Evolutionary conservation across 352 stramenopile species (phyloP), one percentile per base, ranked within the genome.

Genomic region (Phytophthora podocarpi): DNA sequence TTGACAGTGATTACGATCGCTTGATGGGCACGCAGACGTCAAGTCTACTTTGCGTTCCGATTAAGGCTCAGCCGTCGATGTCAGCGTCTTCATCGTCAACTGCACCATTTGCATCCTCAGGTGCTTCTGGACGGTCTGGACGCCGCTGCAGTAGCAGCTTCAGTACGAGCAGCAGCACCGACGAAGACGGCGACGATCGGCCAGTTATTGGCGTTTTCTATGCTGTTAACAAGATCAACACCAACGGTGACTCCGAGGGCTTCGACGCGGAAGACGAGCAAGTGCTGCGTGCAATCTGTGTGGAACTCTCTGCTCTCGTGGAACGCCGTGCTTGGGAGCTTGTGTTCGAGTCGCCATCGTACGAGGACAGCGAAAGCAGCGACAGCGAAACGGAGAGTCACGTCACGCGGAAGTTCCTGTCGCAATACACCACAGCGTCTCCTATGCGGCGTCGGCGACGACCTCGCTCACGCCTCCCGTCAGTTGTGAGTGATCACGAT

Each of bases 181-280:
- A 76, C 32, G 67, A 76, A 0, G 67, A 76, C 13, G 59, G 63
- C 5, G 72, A 81, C n/a, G 70, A 80, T 43, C 63, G 67, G 5
- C 67, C 63, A 1, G 72, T 91, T 12, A 80, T 94, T 59, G 84
- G 80, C 0, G 83, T 96, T 2, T 86, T 94, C 21, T 92, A 96
- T 60, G 85, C 81, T 1, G 80, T 79, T n/a, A 93, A 94, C 69
- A 94, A 94, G 40, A 57, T 76, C 16, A 80, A 72, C 15, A 42
- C 61, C 3, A 68, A 54, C 7, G 50, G 43, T 16, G 75, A 74
- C 18, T 58, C 64, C 5, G 67, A 66, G 15, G 68, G 64, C 16
- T 94, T 94, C 40, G 76, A 77, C 12, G 51, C 70, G 2, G 82
- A 89, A 47, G 85, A 94, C 50, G 67, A 87, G 50, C 82, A 86